Evolutionary conservation across 495 filamentous ascomycete species (phyloP).

Genomic region (Aspergillus wentii): DNA sequence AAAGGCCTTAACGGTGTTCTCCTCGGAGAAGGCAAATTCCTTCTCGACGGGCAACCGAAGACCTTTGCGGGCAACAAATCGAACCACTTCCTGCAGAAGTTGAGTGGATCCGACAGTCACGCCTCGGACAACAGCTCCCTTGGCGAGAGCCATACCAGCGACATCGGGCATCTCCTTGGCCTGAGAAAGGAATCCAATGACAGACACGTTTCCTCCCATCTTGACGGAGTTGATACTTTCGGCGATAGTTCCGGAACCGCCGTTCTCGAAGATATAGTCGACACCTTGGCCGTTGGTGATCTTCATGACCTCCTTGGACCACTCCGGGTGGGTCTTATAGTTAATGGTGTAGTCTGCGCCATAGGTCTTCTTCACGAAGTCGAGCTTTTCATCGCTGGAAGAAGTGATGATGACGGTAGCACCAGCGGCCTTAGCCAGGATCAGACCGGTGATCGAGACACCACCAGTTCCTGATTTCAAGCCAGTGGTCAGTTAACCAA

Average conservation of each 20-base stretch:
- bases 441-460: conserved; percentile 64
- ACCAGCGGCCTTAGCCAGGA: conserved; percentile 72
- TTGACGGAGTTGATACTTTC: conserved; percentile 53
- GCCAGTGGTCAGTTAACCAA: too few relatives aligned
- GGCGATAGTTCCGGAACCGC: conserved; percentile 51
- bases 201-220: conserved; percentile 53
- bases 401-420: conserved; percentile 65
- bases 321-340: conserved; percentile 55
- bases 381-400: conserved; percentile 57
- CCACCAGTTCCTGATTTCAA: conserved; percentile 55
- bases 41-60: conserved; percentile 50
- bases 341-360: conserved; percentile 48
- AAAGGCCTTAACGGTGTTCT: conserved; percentile 37
- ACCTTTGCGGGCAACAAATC: conserved; percentile 43
- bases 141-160: conserved; percentile 37
- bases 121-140: conserved; percentile 46
- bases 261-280: conserved; percentile 61
- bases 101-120: conserved; percentile 48
- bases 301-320: conserved; percentile 58
- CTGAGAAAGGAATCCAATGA: conserved; percentile 54
- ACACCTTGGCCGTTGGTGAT: conserved; percentile 55
- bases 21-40: conserved; percentile 48
- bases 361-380: conserved; percentile 47
- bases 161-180: conserved; percentile 34
- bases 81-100: conserved; percentile 51